Conservation (phyloP, 108 stramenopile species). For the Pseudonitzschia multiseries region DNA sequence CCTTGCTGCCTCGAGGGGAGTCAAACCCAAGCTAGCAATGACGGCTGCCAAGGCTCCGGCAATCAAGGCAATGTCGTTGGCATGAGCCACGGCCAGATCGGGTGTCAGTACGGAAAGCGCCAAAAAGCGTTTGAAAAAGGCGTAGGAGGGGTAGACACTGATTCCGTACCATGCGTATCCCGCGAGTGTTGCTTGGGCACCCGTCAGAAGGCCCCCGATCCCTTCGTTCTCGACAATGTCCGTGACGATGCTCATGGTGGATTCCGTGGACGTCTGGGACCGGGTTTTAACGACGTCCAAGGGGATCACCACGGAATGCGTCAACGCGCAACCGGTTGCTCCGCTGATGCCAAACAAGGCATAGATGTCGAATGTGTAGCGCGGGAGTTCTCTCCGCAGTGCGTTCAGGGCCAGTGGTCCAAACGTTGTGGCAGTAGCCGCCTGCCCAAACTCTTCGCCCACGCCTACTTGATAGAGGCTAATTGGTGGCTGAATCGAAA, state of each 20-base stretch:
- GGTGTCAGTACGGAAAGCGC: constrained; percentile 42
- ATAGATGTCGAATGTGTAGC: constrained; percentile 50
- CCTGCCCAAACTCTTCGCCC: constrained; percentile 50
- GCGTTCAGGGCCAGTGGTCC: constrained; percentile 53
- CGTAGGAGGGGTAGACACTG: constrained; percentile 90
- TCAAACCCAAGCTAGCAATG: constrained; percentile 88
- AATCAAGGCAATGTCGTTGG: constrained; percentile 76
- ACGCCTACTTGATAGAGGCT: constrained; percentile 50
- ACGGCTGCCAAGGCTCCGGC: constrained; percentile 90
- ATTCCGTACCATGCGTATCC: constrained; percentile 95
- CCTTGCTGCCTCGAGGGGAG: constrained; percentile 80
- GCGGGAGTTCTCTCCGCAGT: constrained; percentile 51
- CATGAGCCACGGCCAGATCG: constrained; percentile 59
- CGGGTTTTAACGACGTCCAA: constrained; percentile 91
- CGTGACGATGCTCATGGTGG: constrained; percentile 28
- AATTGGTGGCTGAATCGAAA: constrained; percentile 46
- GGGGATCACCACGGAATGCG: constrained; percentile 88
- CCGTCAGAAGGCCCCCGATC: constrained; percentile 61
- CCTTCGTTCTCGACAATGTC: constrained; percentile 80
- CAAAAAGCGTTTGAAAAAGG: constrained; percentile 86
- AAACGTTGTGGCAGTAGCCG: constrained; percentile 59
- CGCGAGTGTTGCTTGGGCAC: constrained; percentile 86
- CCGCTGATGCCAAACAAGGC: constrained; percentile 82
- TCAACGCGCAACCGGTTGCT: constrained; percentile 86
- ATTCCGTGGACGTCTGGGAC: constrained; percentile 76